Base-by-base conservation (phyloP, 2,329 filamentous ascomycete species). In the Epichloe typhina region DNA sequence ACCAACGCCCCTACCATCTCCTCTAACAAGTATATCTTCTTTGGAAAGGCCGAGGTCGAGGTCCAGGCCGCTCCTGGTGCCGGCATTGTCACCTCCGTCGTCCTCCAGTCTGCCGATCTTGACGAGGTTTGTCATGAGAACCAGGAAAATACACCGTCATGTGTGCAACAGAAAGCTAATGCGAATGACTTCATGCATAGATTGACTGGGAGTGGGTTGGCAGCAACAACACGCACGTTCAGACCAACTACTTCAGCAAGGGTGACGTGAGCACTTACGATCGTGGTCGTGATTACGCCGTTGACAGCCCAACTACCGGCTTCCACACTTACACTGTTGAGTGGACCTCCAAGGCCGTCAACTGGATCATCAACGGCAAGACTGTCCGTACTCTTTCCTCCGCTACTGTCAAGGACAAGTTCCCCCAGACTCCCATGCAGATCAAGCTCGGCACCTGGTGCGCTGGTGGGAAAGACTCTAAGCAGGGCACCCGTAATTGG, bases 21-120 rank as follows among this genome's bases (percentile, higher is more conserved):
- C 61, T 79, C 79, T 51, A 76, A 82, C 62, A 90, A 89, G 77
- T 97, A 95, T 75, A 88, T 98, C 67, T 96, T 97, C 86, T 97
- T 95, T 67, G 93, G 93, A 55, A 83, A 83, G 62, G 79, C 96
- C 59, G 86, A 94, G 50, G 80, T 88, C 54, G 80, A 79, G 33
- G 72, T 95, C 62, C 84, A 89, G 68, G 84, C 86, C 39, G 84
- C 93, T 26, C 77, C 84, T 3, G 93, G 91, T 42, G 74, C 73
- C 6, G 93, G 93, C 57, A 86, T 98, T 56, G 86, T 98, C 55
- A 96, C 89, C 70, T 90, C 86, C 56, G 77, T 87, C 40, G 88
- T 97, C 41, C 73, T 98, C 56, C 86, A 95, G 72, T 96, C 89
- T 2, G 88, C 95, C 61, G 81, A 84, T 62, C 77, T 95, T 33